These are phyloP conservation scores for Sporobolomyces roseus DNA, from an alignment of 768 basidiomycete genomes.

Conservation along the genomic window DNA sequence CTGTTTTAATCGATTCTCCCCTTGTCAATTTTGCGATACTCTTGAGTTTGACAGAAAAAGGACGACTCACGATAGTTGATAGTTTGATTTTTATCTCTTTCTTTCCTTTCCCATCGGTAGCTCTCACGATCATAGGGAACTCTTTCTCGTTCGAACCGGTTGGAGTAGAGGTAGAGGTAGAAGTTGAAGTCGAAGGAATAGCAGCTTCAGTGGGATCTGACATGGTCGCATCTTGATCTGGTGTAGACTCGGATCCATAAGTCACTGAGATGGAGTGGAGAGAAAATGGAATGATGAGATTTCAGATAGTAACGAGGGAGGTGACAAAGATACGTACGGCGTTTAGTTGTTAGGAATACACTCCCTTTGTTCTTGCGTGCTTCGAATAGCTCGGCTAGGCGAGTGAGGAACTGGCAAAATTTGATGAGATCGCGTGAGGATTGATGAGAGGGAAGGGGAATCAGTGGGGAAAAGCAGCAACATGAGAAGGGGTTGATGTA, in stretches of 20 bases:
- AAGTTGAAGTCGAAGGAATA: neutral
- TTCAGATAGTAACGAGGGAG: neutral
- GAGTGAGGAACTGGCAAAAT: slow-evolving; percentile 35
- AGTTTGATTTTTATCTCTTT: slow-evolving; percentile 32
- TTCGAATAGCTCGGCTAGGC: slow-evolving; percentile 21
- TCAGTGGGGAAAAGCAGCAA: neutral
- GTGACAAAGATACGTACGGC: slow-evolving; percentile 14
- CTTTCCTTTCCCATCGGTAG: slow-evolving; percentile 34
- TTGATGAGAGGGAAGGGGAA: too few relatives aligned
- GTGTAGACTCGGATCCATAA: neutral
- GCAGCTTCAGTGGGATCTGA: neutral
- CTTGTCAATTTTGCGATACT: too few relatives aligned
- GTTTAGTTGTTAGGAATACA: slow-evolving; percentile 40
- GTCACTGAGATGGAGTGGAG: slow-evolving; percentile 1
- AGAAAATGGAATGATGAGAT: neutral
- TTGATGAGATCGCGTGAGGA: slow-evolving; percentile 1
- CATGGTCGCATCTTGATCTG: slow-evolving; percentile 5
- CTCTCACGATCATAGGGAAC: slow-evolving; percentile 27
- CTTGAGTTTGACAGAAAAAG: too few relatives aligned
- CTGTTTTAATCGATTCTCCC: slow-evolving; percentile 11
- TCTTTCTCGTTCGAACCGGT: neutral
- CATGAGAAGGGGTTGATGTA: neutral
- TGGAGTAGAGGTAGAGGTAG: neutral
- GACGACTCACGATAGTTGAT: slow-evolving; percentile 22
- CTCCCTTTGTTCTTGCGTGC: slow-evolving; percentile 16